Base-by-base conservation (phyloP, 2,329 filamentous ascomycete species). In the Neophaeococcomyces aloes region DNA sequence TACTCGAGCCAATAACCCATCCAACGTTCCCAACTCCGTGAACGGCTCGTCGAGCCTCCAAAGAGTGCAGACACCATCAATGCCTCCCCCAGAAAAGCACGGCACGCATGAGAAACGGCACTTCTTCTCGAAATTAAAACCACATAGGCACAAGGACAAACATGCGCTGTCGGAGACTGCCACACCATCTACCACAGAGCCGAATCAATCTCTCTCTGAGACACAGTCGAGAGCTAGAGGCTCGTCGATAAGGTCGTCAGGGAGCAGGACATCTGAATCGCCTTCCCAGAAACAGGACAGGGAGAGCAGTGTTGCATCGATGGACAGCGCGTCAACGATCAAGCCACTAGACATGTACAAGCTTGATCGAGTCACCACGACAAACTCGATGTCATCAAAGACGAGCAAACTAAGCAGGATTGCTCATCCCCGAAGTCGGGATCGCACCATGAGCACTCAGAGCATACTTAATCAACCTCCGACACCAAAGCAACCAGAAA, bases 161-260 rank as follows among this genome's bases (percentile, higher is more conserved):
- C 19, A 42, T 19, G 10, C 29, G 27, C 35, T 53, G 55, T 11
- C 47, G 60, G 19, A 42, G 35, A 27, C 52, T 55, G 11, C 55
- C 39, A 68, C 64, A 48, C 62, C 74, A 44, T 58, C 75, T 42
- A 70, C 75, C 3, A 7, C 17, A 2, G 63, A 65, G 29, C 78
- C 76, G 29, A 67, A 69, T 13, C 71, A 67, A 34, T 76, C 75
- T 18, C 62, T 81, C 18, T 67, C 66, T 8, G 73, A 74, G 37
- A 58, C 69, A 1, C 74, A 73, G 13, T 15, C 23, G 10, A 71
- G 66, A 47, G 56, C 63, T 19, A 70, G 78, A 29, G 11, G 34
- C 45, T 55, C 73, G 21, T 49, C 61, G 4, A 67, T 61, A 62
- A 23, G 54, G 57, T 14, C 19, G 49, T 45, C 33, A 21, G 14